Percentiles rank a stretch among this genome's conserved stretches.
phyloP scores from a whole-genome alignment of 2,329 filamentous ascomycete genomes.

The Alternaria brassicicola region DNA sequence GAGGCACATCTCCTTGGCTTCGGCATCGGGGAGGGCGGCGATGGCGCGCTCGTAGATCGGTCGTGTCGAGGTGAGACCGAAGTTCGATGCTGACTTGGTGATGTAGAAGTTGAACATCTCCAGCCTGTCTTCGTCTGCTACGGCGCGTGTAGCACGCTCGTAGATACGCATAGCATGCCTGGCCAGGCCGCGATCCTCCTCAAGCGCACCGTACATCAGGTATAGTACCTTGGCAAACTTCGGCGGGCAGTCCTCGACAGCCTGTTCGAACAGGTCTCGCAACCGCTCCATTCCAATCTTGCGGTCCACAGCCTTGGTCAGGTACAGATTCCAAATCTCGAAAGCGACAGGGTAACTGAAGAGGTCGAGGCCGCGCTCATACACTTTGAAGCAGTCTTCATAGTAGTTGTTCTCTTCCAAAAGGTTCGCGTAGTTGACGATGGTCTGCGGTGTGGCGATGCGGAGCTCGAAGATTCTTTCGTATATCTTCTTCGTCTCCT shows the following conservation, averaged over 20 bases:
- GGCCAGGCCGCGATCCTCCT: conserved; percentile 92
- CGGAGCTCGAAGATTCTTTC: conserved; percentile 97
- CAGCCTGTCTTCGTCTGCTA: conserved; percentile 89
- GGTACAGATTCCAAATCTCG: conserved; percentile 97
- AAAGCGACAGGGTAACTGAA: conserved; percentile 98
- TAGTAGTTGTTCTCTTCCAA: conserved; percentile 94
- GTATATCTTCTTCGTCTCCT: conserved; percentile 93
- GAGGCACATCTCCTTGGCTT: conserved; percentile 97
- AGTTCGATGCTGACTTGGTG: conserved; percentile 97
- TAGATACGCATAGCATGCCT: conserved; percentile 99
- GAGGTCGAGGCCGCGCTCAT: conserved; percentile 94
- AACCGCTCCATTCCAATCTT: conserved; percentile 94
- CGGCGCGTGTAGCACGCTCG: conserved; percentile 91
- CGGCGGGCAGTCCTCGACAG: conserved; percentile 89
- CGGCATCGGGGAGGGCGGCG: conserved; percentile 85
- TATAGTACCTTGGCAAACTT: conserved; percentile 97
- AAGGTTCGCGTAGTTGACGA: conserved; percentile 97
- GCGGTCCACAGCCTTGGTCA: conserved; percentile 95
- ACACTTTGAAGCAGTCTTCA: conserved; percentile 97
- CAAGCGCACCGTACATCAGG: conserved; percentile 96
- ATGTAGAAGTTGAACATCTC: conserved; percentile 99
- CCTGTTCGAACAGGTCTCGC: conserved; percentile 95
- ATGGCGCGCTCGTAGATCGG: conserved; percentile 97
- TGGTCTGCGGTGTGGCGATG: conserved; percentile 96
- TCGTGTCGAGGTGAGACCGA: conserved; percentile 90